A percentile compares a stretch with the other conserved stretches of the same genome.
These are phyloP conservation scores for Cryptosporidium ubiquitum DNA, from an alignment of 169 alveolate species.

Conservation along the genomic window DNA sequence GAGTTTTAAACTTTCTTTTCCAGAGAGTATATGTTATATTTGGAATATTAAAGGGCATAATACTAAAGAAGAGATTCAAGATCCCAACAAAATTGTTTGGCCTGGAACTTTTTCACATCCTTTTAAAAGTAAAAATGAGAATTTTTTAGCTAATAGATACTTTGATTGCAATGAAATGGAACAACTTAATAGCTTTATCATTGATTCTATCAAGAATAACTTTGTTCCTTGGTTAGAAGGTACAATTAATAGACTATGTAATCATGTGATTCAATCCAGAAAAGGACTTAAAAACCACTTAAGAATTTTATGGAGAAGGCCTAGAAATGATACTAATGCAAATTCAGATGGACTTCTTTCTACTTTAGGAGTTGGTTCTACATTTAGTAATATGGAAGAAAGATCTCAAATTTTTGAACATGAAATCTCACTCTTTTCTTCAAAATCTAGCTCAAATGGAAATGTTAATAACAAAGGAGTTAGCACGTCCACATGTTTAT, in stretches of 20 bases:
- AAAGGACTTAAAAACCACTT: constrained; percentile 62
- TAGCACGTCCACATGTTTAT: neutral
- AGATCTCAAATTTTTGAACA: constrained; percentile 62
- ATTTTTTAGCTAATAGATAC: constrained; percentile 3
- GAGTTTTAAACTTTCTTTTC: constrained; percentile 49
- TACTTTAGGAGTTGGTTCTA: constrained; percentile 46
- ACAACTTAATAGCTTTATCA: constrained; percentile 36
- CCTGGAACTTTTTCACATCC: constrained; percentile 63
- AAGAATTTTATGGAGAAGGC: constrained; percentile 69
- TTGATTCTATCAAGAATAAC: constrained; percentile 34
- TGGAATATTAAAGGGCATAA: constrained; percentile 57
- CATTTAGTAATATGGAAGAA: constrained; percentile 56
- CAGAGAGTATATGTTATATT: constrained; percentile 49
- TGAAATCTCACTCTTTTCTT: constrained; percentile 42
- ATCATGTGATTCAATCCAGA: constrained; percentile 54
- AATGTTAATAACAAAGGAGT: neutral
- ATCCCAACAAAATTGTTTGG: constrained; percentile 2
- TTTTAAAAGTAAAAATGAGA: neutral
- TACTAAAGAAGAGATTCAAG: neutral
- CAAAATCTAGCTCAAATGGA: constrained; percentile 16
- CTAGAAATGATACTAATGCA: constrained; percentile 20
- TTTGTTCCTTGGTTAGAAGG: constrained; percentile 62
- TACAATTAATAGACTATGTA: constrained; percentile 53
- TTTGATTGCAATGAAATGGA: constrained; percentile 48
- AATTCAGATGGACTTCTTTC: constrained; percentile 57